phyloP scores from a whole-genome alignment of 345 rosid genomes.

The Passiflora organensis region DNA sequence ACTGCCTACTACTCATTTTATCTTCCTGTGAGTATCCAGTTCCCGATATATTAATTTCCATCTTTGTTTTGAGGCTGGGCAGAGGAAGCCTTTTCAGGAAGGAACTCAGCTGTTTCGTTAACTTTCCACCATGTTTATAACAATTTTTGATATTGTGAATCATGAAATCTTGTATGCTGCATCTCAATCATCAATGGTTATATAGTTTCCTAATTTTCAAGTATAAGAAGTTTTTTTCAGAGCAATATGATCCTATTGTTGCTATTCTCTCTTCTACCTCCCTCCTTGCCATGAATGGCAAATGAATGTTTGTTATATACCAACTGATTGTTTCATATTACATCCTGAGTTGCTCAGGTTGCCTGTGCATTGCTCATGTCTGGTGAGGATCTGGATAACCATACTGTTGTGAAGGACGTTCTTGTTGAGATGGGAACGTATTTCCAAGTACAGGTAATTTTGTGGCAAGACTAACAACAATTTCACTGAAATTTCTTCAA shows the following conservation, averaged over 20 bases:
- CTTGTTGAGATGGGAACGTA: conserved; percentile 43
- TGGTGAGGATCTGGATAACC: conserved; percentile 37
- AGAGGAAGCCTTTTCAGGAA: too few relatives aligned
- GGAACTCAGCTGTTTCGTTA: not conserved
- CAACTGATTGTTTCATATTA: not conserved
- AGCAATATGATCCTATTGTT: too few relatives aligned
- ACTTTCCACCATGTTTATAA: not conserved
- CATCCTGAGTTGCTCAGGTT: conserved; percentile 19
- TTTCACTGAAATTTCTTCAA: too few relatives aligned
- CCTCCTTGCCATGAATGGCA: too few relatives aligned
- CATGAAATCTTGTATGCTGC: too few relatives aligned
- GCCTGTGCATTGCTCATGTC: conserved; percentile 45
- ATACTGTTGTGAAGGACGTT: conserved; percentile 28
- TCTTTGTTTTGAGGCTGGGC: not conserved
- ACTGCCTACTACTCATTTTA: conserved; percentile 45
- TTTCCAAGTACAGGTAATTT: conserved; percentile 42
- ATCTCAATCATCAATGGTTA: too few relatives aligned
- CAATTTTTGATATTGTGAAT: too few relatives aligned
- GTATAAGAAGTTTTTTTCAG: too few relatives aligned
- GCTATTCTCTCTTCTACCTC: too few relatives aligned
- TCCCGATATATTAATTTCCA: too few relatives aligned
- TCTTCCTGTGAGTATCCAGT: conserved; percentile 33
- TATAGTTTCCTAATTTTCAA: too few relatives aligned
- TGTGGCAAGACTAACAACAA: not conserved
- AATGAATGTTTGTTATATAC: too few relatives aligned